Evolutionary conservation across 2,329 filamentous ascomycete genomes (phyloP), one percentile per base, ranked within the genome.

Genomic region (Ascochyta viciae-villosae): DNA sequence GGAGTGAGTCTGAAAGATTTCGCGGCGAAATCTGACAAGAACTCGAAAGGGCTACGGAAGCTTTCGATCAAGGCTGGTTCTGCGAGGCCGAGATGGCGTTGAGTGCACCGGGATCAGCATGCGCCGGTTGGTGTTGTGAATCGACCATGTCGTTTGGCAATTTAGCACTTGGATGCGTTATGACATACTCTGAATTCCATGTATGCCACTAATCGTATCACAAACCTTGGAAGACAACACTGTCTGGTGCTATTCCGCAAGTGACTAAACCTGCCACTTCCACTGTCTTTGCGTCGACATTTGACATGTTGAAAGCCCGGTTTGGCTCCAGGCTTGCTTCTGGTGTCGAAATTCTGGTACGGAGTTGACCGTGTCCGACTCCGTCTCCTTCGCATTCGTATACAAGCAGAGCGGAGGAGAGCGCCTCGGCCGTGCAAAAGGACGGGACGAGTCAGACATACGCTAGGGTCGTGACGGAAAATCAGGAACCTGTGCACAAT

Each of bases 1-100:
- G 29, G 37, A 2, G 35, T 45, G n/a, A 37, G 41, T 37, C 16
- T 41, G 13, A 35, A 33, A 23, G 41, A 55, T 33, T 50, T 45
- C 16, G 52, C 46, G 8, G 29, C 13, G 13, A 27, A 41, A 9
- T 12, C 13, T 2, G 29, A 50, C 5, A 33, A 51, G 26, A 42
- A 16, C 38, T 0, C 26, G 22, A 22, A 5, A 43, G 12, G 34
- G 8, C 15, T 38, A 13, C 29, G 41, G 8, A 50, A 31, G 13
- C 35, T 56, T 34, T 42, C 47, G 6, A 4, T 42, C 46, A 38
- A 33, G n/a, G 12, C 16, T 12, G 29, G 41, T 6, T 45, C 40
- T 16, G 9, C 29, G 3, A 34, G 29, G 23, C 52, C 29, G 19
- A n/a, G 12, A 37, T 47, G 43, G 43, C 49, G 15, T 2, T 43